Evolutionary conservation across 2,329 filamentous ascomycete genomes (phyloP).

Genomic region (Pseudocercospora vitis): DNA sequence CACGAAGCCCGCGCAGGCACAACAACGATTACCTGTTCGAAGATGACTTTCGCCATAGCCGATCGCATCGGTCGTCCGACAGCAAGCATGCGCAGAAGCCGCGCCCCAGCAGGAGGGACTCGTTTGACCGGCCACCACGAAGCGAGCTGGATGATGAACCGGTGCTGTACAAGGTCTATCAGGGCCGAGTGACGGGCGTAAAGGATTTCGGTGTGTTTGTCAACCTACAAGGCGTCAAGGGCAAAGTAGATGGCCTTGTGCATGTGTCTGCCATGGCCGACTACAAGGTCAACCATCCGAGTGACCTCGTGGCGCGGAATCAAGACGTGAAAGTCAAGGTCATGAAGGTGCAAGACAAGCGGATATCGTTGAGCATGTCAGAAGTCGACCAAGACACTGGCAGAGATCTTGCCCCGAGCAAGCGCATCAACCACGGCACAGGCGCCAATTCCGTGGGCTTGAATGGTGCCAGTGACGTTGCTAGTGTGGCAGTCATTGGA

Average conservation of each 20-base stretch:
- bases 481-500: conserved; percentile 63
- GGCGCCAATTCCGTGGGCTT: conserved; percentile 87
- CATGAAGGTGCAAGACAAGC: conserved; percentile 74
- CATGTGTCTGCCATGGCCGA: conserved; percentile 88
- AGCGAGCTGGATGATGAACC: conserved; percentile 73
- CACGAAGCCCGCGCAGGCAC: conserved; percentile 46
- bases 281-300: conserved; percentile 86
- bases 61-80: conserved; percentile 45
- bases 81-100: conserved; percentile 46
- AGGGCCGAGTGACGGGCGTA: conserved; percentile 83
- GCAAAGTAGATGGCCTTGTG: conserved; percentile 88
- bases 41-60: conserved; percentile 59
- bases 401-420: conserved; percentile 75
- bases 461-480: conserved; percentile 59
- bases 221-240: conserved; percentile 80
- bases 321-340: conserved; percentile 93
- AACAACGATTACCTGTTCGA: conserved; percentile 57
- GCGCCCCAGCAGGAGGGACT: conserved; percentile 52
- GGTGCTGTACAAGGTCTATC: conserved; percentile 81
- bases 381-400: conserved; percentile 91
- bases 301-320: conserved; percentile 76
- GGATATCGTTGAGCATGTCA: conserved; percentile 92
- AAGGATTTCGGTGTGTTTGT: conserved; percentile 97
- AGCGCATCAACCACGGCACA: conserved; percentile 77
- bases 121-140: conserved; percentile 62